These are phyloP conservation scores for Saposhnikovia divaricata DNA, from an alignment of 129 eudicot genomes.

Conservation along the genomic window DNA sequence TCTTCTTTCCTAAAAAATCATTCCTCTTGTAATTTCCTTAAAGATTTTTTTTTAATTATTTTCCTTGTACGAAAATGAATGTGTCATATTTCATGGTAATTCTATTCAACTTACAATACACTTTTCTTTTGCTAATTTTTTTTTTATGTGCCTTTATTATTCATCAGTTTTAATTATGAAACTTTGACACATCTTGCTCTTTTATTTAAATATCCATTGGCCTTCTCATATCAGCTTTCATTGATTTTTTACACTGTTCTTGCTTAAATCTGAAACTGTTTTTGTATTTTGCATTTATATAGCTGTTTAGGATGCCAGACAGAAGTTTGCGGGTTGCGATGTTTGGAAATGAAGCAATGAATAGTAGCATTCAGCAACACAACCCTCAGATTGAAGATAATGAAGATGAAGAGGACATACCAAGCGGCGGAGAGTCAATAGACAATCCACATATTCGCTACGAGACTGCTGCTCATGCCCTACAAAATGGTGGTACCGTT, in stretches of 20 bases:
- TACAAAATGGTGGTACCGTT: neutral
- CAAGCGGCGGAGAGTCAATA: slow-evolving; percentile 40
- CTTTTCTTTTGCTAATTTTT: neutral
- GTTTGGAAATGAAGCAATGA: slow-evolving; percentile 24
- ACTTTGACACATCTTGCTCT: neutral
- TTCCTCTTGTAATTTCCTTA: too few species aligned
- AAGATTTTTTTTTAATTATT: neutral
- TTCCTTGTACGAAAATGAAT: neutral
- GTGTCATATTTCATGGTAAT: neutral
- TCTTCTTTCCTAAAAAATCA: too few species aligned
- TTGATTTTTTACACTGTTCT: neutral
- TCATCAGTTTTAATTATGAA: neutral
- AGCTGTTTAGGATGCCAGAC: slow-evolving; percentile 10
- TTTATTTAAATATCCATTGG: neutral
- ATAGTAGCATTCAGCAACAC: slow-evolving; percentile 30
- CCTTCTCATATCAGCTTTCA: neutral
- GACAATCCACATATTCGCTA: slow-evolving; percentile 58
- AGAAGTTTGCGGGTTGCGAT: slow-evolving; percentile 9
- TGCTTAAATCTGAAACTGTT: neutral
- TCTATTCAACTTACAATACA: neutral
- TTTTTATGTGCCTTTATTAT: neutral
- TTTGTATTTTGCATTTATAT: neutral
- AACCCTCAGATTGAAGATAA: slow-evolving; percentile 31
- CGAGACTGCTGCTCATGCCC: slow-evolving; percentile 23
- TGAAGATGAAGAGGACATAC: slow-evolving; percentile 53